These are phyloP conservation scores for Carex kokanica DNA, from an alignment of 176 grass and related monocot species.

Conservation along the genomic window DNA sequence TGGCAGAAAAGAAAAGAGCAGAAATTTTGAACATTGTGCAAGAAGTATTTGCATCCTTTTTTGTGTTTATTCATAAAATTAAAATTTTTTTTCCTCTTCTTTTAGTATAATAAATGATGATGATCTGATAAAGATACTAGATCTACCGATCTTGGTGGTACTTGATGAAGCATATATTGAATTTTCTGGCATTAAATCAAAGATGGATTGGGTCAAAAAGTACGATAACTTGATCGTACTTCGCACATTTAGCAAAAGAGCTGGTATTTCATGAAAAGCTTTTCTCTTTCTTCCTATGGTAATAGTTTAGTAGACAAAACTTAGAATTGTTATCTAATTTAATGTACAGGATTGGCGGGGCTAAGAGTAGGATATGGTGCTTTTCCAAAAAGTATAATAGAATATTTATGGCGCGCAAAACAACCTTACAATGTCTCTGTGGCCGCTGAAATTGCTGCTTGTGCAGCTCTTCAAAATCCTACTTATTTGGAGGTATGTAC, in stretches of 20 bases:
- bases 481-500: constrained; percentile 72
- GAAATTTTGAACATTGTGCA: background rate
- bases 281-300: background rate
- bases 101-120: constrained; percentile 89
- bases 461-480: constrained; percentile 81
- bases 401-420: constrained; percentile 89
- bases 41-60: background rate
- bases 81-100: constrained; percentile 4
- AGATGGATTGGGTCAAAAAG: constrained; percentile 89
- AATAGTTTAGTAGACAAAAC: background rate
- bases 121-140: constrained; percentile 77
- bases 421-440: constrained; percentile 99
- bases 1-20: background rate
- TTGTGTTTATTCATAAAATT: constrained; percentile 2
- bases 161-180: constrained; percentile 98
- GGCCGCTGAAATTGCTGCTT: constrained; percentile 87
- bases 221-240: constrained; percentile 97
- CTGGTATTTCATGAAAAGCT: constrained; percentile 41
- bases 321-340: background rate
- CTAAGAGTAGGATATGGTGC: constrained; percentile 98
- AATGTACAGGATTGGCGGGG: constrained; percentile 78
- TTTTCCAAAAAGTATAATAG: constrained; percentile 90
- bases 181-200: constrained; percentile 76
- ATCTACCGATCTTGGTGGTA: constrained; percentile 87
- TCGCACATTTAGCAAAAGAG: constrained; percentile 98